Base-by-base conservation (phyloP, 1,284 basidiomycete species). In the Trichosporon sp. region DNA sequence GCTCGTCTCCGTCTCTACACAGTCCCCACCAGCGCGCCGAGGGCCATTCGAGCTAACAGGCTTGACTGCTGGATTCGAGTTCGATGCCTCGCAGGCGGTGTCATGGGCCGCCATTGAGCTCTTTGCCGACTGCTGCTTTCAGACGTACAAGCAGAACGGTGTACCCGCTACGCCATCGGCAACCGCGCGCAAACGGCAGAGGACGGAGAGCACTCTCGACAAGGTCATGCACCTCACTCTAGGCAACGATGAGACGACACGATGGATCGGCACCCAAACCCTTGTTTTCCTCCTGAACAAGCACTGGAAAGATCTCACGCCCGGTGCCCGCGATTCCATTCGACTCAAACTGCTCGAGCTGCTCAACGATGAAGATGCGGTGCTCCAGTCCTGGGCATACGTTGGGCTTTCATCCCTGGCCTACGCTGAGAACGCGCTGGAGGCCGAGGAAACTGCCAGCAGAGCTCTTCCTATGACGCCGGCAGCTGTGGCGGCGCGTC, bases 261-360 rank as follows among this genome's bases (percentile, higher is more conserved):
- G 83, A 6, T 67, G 83, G 0, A 90, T 90, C 75, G 87, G 89
- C 69, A 83, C 95, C 0, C 94, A 97, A 82, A 85, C 90, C 2
- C 84, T 96, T 1, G 87, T 94, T n/a, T 96, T 98, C 84, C 85
- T 96, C 76, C 87, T 94, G 70, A 90, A 92, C 76, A 86, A 88
- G 32, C 89, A 94, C 79, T 93, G 91, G 91, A 43, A 75, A 21
- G 78, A 86, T 16, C 78, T 95, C 32, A 88, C 91, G 71, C 78
- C 83, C 31, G 81, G 86, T n/a, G 85, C 90, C 14, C 89, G 89
- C 72, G 81, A 84, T 51, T 86, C 88, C 1, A 85, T 94, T 31
- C 83, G 90, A 59, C 78, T 85, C 11, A 83, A 85, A 1, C 85
- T 95, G 14, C 77, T 90, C 10, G 86, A 89, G 54, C 86, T 90